Conservation (phyloP, 1,139 yeast genomes). For the Sugiyamaella xylanicola region DNA sequence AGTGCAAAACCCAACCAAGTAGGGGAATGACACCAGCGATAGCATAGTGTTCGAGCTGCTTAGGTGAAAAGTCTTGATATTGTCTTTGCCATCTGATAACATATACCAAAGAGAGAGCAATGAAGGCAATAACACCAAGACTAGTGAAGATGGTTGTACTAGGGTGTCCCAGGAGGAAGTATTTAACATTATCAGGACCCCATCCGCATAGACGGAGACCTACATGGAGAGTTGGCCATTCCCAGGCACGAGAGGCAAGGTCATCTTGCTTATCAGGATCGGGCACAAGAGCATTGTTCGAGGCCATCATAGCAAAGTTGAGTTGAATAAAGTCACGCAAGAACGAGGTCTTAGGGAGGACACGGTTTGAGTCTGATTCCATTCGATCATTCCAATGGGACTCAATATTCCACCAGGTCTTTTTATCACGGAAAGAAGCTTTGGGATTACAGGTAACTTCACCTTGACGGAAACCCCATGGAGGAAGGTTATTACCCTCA, state of each 20-base stretch:
- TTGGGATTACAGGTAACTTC: constrained; percentile 85
- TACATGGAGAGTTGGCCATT: constrained; percentile 93
- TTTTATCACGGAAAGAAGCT: constrained; percentile 81
- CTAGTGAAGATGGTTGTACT: constrained; percentile 94
- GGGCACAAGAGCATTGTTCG: constrained; percentile 94
- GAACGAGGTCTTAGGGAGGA: constrained; percentile 80
- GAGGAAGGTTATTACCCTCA: constrained; percentile 78
- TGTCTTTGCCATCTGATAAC: constrained; percentile 95
- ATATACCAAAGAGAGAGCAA: constrained; percentile 56
- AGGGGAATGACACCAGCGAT: constrained; percentile 91
- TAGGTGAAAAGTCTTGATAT: constrained; percentile 61
- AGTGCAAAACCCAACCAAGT: constrained; percentile 95
- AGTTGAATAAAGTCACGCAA: constrained; percentile 87
- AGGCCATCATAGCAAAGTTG: constrained; percentile 98
- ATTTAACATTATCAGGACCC: constrained; percentile 78
- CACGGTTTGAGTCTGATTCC: constrained; percentile 70
- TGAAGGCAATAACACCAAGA: constrained; percentile 64
- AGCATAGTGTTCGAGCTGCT: constrained; percentile 47
- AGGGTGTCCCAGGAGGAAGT: constrained; percentile 90
- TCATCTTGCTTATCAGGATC: constrained; percentile 90
- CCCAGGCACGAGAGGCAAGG: constrained; percentile 92
- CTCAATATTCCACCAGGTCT: constrained; percentile 99
- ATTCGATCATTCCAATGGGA: constrained; percentile 72
- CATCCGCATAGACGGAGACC: constrained; percentile 97
- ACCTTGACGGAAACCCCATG: constrained; percentile 98